Conservation (phyloP, 2,329 filamentous ascomycete genomes). For the Chaetomium strumarium region DNA sequence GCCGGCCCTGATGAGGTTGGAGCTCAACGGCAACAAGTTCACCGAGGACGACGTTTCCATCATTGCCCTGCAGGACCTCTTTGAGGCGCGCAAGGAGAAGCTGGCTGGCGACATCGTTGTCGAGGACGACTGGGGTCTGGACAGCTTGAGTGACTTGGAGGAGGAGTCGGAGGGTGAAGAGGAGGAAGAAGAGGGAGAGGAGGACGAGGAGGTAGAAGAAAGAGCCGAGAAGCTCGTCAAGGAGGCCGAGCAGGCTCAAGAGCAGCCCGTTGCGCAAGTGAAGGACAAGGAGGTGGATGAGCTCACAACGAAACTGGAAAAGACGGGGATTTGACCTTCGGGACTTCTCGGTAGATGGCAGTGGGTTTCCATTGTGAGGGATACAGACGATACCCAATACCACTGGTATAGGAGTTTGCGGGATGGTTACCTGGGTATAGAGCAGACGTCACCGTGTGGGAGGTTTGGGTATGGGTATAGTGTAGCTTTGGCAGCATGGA, state of each 20-base stretch:
- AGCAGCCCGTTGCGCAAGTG: constrained; percentile 64
- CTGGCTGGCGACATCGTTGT: constrained; percentile 58
- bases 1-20: constrained; percentile 74
- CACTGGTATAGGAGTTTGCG: constrained; percentile 16
- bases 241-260: constrained; percentile 65
- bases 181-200: constrained; percentile 62
- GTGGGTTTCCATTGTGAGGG: constrained; percentile 5
- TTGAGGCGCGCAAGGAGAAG: constrained; percentile 74
- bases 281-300: constrained; percentile 76
- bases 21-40: constrained; percentile 96
- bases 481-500: neutral
- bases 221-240: constrained; percentile 63
- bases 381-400: constrained; percentile 24
- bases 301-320: constrained; percentile 67
- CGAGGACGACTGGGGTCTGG: constrained; percentile 79
- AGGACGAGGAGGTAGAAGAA: constrained; percentile 51
- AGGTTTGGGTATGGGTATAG: neutral
- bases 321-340: constrained; percentile 54
- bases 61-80: constrained; percentile 59
- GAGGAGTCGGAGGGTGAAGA: constrained; percentile 66
- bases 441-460: neutral
- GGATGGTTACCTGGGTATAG: constrained; percentile 8
- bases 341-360: neutral
- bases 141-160: constrained; percentile 80
- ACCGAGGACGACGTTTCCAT: constrained; percentile 75